A percentile compares a stretch with the other conserved stretches of the same genome.
Conservation (phyloP, 2,329 filamentous ascomycete species). For the Fusarium vanettenii region DNA sequence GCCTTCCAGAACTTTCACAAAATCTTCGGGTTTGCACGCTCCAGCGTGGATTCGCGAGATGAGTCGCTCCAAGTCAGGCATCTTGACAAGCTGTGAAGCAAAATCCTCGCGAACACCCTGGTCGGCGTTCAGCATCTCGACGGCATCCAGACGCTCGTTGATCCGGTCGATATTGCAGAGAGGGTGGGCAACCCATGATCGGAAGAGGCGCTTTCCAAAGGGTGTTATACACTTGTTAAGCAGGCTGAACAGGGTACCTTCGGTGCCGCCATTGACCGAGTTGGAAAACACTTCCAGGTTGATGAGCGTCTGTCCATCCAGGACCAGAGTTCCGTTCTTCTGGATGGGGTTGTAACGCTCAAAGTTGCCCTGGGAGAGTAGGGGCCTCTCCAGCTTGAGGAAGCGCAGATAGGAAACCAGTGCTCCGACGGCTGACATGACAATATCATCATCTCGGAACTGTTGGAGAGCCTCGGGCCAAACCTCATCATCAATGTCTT, state of each 20-base stretch:
- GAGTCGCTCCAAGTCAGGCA: constrained; percentile 93
- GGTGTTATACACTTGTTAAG: constrained; percentile 96
- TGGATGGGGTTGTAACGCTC: constrained; percentile 91
- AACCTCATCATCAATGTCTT: constrained; percentile 64
- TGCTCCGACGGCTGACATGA: constrained; percentile 93
- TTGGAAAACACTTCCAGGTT: constrained; percentile 99
- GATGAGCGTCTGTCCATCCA: constrained; percentile 96
- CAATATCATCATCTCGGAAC: constrained; percentile 79
- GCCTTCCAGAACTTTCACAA: constrained; percentile 91
- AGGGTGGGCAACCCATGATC: constrained; percentile 97
- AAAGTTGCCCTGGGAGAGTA: constrained; percentile 92
- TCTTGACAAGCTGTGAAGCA: constrained; percentile 85
- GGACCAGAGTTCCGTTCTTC: constrained; percentile 88
- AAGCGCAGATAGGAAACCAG: constrained; percentile 86
- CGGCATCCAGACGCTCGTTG: constrained; percentile 92
- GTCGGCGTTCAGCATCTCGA: constrained; percentile 91
- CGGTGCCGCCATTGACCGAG: constrained; percentile 83
- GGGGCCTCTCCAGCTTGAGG: constrained; percentile 87
- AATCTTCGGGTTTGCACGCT: constrained; percentile 90
- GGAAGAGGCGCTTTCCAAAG: constrained; percentile 95
- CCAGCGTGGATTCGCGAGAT: constrained; percentile 96
- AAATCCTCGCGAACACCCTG: constrained; percentile 85
- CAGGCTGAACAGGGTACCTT: constrained; percentile 90
- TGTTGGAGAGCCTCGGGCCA: constrained; percentile 84
- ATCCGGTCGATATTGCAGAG: constrained; percentile 88